Conservation (phyloP, 306 rosid genomes). For the Carpinus viminea region DNA sequence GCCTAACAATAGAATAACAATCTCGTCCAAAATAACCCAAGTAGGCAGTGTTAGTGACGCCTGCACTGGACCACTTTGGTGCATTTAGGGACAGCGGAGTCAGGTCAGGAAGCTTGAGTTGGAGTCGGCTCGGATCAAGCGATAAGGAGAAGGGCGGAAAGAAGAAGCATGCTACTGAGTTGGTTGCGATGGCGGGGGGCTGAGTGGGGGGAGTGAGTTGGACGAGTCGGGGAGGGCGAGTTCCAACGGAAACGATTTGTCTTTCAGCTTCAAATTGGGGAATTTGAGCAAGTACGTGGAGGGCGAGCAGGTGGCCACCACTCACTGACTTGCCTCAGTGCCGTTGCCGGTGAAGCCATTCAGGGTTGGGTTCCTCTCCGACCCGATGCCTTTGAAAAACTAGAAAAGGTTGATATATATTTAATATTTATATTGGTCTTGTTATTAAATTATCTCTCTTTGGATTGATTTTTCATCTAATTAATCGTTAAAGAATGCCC, state of each 20-base stretch:
- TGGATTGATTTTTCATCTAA: too few relatives aligned
- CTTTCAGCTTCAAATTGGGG: slow-evolving; percentile 84
- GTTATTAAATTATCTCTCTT: not conserved
- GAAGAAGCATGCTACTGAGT: slow-evolving; percentile 38
- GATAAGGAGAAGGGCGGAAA: slow-evolving; percentile 24
- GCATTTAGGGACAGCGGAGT: slow-evolving; percentile 46
- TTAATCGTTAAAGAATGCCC: too few relatives aligned
- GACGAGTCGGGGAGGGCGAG: slow-evolving; percentile 81
- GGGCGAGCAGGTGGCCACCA: slow-evolving; percentile 87
- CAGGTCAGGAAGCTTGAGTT: slow-evolving; percentile 47
- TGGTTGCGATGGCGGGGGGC: slow-evolving; percentile 29
- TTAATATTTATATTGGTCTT: not conserved
- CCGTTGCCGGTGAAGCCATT: slow-evolving; percentile 97
- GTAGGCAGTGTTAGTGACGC: slow-evolving; percentile 91
- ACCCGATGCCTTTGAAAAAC: slow-evolving; percentile 82
- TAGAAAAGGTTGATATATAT: slow-evolving; percentile 69
- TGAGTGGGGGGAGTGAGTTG: slow-evolving; percentile 64
- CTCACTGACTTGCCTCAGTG: slow-evolving; percentile 93
- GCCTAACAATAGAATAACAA: too few relatives aligned
- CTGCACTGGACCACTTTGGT: slow-evolving; percentile 75
- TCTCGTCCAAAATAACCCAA: slow-evolving; percentile 20
- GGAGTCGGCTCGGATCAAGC: slow-evolving; percentile 39
- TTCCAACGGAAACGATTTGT: slow-evolving; percentile 55
- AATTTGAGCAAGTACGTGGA: slow-evolving; percentile 78
- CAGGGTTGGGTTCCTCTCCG: slow-evolving; percentile 96